These are phyloP conservation scores for Aspergillus floridensis DNA, from an alignment of 2,329 filamentous ascomycete genomes.

Conservation along the genomic window DNA sequence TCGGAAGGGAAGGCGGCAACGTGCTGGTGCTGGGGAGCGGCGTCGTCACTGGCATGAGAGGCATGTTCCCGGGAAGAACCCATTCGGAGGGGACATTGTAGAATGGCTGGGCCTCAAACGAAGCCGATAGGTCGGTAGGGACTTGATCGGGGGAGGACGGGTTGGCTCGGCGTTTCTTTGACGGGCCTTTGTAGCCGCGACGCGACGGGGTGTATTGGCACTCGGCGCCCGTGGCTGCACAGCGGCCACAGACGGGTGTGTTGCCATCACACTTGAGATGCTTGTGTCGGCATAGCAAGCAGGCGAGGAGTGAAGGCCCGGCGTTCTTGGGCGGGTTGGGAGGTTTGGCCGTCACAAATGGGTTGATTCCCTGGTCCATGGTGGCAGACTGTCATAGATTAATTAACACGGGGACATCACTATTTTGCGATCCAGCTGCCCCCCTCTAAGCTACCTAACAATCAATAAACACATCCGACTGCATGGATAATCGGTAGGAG, in stretches of 20 bases:
- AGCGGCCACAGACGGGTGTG: slow-evolving; percentile 65
- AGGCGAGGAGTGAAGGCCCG: slow-evolving; percentile 46
- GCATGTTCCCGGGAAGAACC: slow-evolving; percentile 35
- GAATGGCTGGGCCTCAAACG: slow-evolving; percentile 18
- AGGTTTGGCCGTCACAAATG: slow-evolving; percentile 18
- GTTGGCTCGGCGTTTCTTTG: slow-evolving; percentile 47
- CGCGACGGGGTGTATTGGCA: slow-evolving; percentile 74
- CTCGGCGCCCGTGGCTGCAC: slow-evolving; percentile 55
- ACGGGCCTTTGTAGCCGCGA: slow-evolving; percentile 69
- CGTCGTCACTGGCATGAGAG: slow-evolving; percentile 24
- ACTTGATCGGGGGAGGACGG: slow-evolving; percentile 43
- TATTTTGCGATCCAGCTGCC: background rate
- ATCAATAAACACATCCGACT: background rate
- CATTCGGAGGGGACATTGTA: slow-evolving; percentile 42
- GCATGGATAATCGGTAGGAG: background rate
- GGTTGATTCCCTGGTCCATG: slow-evolving; percentile 25
- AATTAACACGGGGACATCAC: background rate
- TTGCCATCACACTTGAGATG: slow-evolving; percentile 75
- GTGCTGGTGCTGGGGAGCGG: background rate
- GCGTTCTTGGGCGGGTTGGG: slow-evolving; percentile 23
- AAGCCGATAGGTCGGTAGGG: slow-evolving; percentile 48
- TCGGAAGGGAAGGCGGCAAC: slow-evolving; percentile 21
- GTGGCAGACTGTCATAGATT: slow-evolving; percentile 4
- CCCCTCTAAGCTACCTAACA: background rate
- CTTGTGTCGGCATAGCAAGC: slow-evolving; percentile 51